Evolutionary conservation across 2,329 filamentous ascomycete species (phyloP), one percentile per base, ranked within the genome.

Genomic region (Hypoxylon sp.): DNA sequence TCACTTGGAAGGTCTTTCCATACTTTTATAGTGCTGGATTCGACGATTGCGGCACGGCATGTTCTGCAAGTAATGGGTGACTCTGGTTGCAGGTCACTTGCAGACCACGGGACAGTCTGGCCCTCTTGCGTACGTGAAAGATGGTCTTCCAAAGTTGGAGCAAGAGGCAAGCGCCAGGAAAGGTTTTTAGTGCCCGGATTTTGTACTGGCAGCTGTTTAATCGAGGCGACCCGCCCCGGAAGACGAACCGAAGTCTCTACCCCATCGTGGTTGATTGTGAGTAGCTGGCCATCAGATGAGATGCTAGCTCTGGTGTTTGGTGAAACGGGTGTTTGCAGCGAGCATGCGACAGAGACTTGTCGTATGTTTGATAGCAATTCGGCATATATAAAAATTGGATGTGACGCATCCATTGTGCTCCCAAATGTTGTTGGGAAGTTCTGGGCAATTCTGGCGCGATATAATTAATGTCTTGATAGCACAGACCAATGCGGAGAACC

Each of bases 1-100:
- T 97, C 94, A 76, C 94, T 97, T 0, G 96, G 96, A 17, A 99
- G 83, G 76, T 99, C 94, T 80, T 95, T 97, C 95, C 96, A 99
- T 39, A 81, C 79, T 42, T 79, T 81, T 6, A 88, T 82, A 3
- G 57, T 73, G 6, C 78, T 81, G 2, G 74, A 60, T 0, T 74
- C 44, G 11, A 88, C 80, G 17, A 88, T 66, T 1, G 59, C 66
- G 14, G 76, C 65, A 48, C 70, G 55, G 78, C 84, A 85, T 70
- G 72, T 59, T 64, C 84, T 79, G 74, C 85, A 85, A 29, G 71
- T 61, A 73, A 91, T 75, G 14, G 76, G 63, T 37, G 83, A 75
- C 22, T 76, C 75, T 46, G 67, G 63, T 33, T 64, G 66, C 48
- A 91, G 75, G 47, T 85, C 84, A 37, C 76, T 78, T 1, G 89